A percentile compares a stretch with the other conserved stretches of the same genome.
Conservation (phyloP, 2,329 filamentous ascomycete genomes). For the Aspergillus spinulosporus region DNA sequence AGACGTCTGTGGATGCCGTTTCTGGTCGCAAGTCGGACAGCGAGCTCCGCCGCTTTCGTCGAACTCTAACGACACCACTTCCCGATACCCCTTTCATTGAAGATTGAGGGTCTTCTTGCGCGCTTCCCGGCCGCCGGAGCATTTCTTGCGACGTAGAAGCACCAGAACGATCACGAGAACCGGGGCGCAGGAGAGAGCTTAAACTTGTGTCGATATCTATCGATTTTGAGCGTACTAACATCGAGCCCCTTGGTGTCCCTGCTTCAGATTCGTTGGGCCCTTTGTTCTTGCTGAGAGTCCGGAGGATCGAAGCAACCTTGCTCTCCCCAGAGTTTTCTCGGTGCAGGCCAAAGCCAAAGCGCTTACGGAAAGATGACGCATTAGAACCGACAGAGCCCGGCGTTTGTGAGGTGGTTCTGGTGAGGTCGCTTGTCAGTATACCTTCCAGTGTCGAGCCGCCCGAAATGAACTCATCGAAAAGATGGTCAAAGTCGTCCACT, state of each 20-base stretch:
- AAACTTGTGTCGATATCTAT: constrained; percentile 65
- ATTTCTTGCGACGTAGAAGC: constrained; percentile 52
- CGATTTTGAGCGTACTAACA: constrained; percentile 70
- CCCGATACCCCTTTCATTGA: constrained; percentile 55
- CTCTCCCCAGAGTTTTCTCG: constrained; percentile 75
- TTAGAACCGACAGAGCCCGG: constrained; percentile 80
- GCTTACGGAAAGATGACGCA: constrained; percentile 77
- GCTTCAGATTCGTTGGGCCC: constrained; percentile 63
- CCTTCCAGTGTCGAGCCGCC: constrained; percentile 47
- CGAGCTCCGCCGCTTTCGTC: constrained; percentile 86
- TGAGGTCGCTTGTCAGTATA: constrained; percentile 54
- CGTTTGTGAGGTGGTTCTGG: constrained; percentile 61
- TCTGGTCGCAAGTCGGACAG: constrained; percentile 78
- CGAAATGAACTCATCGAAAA: constrained; percentile 70
- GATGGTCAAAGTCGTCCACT: constrained; percentile 82
- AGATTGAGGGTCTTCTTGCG: constrained; percentile 49
- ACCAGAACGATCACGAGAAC: constrained; percentile 57
- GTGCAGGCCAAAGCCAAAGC: constrained; percentile 78
- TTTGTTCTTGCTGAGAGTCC: constrained; percentile 81
- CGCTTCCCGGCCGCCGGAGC: constrained; percentile 45
- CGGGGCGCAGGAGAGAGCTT: constrained; percentile 52
- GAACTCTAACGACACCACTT: constrained; percentile 44
- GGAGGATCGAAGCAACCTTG: constrained; percentile 74
- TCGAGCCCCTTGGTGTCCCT: constrained; percentile 66
- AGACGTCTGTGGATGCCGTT: constrained; percentile 60